These are phyloP conservation scores for Eucalyptus virginea DNA, from an alignment of 345 rosid genomes.

Conservation along the genomic window DNA sequence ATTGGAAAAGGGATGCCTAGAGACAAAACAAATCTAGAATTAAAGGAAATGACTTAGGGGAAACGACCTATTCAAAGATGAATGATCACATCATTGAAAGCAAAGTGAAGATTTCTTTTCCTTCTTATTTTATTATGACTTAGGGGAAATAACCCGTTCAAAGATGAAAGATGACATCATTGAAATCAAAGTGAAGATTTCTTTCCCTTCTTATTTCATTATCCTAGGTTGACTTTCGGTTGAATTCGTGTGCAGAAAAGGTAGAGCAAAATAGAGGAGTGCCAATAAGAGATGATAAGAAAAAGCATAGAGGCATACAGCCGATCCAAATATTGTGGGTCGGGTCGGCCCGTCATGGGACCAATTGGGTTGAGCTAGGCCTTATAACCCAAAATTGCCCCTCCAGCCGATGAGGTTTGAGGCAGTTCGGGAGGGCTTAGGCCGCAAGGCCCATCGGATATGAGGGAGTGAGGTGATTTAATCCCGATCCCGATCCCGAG, in stretches of 20 bases:
- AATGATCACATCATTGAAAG: neutral
- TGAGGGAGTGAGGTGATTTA: neutral
- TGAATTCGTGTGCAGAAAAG: neutral
- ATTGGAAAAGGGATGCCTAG: neutral
- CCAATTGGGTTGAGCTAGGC: neutral
- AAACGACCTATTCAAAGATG: neutral
- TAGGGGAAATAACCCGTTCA: neutral
- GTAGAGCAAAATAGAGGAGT: neutral
- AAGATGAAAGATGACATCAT: neutral
- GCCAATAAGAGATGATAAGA: neutral
- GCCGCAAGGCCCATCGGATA: neutral
- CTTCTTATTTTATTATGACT: neutral
- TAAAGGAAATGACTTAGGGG: neutral
- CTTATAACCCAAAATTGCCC: neutral
- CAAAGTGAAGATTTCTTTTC: neutral
- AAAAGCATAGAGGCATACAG: neutral
- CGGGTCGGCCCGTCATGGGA: neutral
- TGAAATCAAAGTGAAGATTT: neutral
- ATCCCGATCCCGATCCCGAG: neutral
- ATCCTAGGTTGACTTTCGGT: neutral
- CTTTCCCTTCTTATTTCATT: neutral
- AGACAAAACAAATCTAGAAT: too few relatives aligned
- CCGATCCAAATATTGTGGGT: neutral
- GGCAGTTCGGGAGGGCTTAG: neutral
- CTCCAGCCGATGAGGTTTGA: neutral